A percentile compares a stretch with the other conserved stretches of the same genome.
These are phyloP conservation scores for Tricholoma sp. DNA, from an alignment of 768 basidiomycete genomes.

Conservation along the genomic window DNA sequence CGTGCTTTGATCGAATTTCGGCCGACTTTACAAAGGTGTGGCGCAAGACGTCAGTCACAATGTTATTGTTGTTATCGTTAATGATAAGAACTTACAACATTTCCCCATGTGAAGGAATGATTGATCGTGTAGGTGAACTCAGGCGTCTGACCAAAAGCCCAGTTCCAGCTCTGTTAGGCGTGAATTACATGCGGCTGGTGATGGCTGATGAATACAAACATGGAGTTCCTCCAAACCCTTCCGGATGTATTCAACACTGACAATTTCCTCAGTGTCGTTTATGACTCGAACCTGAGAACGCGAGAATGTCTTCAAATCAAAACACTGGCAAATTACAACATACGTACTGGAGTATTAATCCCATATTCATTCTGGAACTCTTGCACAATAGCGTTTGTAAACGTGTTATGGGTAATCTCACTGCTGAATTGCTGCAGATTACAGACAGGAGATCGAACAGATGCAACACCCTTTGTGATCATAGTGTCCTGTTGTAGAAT, in stretches of 20 bases:
- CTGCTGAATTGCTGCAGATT: constrained; percentile 61
- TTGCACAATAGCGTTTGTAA: constrained; percentile 60
- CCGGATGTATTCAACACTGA: constrained; percentile 53
- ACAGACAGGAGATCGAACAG: constrained; percentile 88
- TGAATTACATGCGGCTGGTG: not conserved
- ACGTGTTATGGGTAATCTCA: constrained; percentile 58
- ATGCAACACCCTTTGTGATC: constrained; percentile 80
- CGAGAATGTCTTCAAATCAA: not conserved
- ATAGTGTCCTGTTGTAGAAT: constrained; percentile 55
- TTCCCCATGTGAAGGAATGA: constrained; percentile 47
- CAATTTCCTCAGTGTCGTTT: constrained; percentile 40
- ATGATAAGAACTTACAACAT: constrained; percentile 31
- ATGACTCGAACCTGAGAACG: constrained; percentile 34
- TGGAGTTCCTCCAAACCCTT: constrained; percentile 69
- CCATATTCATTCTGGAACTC: constrained; percentile 64
- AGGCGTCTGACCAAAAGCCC: constrained; percentile 90
- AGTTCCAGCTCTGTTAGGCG: constrained; percentile 76
- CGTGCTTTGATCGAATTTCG: constrained; percentile 58
- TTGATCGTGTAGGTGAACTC: constrained; percentile 71
- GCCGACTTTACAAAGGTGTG: constrained; percentile 31
- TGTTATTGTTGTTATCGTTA: not conserved
- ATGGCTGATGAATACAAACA: constrained; percentile 32
- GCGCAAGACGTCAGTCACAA: not conserved
- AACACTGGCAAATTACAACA: not conserved
- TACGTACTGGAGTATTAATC: constrained; percentile 25